A percentile compares a stretch with the other conserved stretches of the same genome.
Conservation (phyloP, 805 yeast genomes). For the Lipomyces spencermartinsiae region DNA sequence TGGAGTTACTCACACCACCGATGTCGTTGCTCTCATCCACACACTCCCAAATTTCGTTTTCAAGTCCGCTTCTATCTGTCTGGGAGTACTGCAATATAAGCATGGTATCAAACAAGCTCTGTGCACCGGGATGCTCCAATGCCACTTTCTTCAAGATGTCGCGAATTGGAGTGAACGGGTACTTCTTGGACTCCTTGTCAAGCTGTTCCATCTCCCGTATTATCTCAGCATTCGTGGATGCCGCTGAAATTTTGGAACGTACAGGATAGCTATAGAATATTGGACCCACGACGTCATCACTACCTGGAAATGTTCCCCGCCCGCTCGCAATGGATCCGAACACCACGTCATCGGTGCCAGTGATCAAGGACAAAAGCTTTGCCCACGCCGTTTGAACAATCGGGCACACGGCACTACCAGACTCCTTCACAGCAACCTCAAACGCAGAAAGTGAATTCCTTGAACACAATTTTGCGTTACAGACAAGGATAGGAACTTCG, state of each 20-base stretch:
- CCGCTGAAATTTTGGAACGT: conserved; percentile 10
- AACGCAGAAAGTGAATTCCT: background rate
- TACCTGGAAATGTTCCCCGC: conserved; percentile 27
- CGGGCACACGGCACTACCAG: conserved; percentile 11
- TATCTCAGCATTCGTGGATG: conserved; percentile 7
- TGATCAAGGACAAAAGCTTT: conserved; percentile 17
- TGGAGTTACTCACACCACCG: conserved; percentile 13
- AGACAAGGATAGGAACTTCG: background rate
- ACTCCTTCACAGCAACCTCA: background rate
- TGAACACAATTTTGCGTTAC: background rate
- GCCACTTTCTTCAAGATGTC: conserved; percentile 11
- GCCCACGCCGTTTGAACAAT: conserved; percentile 39
- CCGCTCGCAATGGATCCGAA: conserved; percentile 40
- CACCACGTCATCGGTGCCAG: conserved; percentile 34
- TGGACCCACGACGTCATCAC: conserved; percentile 32
- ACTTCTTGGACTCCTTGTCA: background rate
- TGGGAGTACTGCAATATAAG: conserved; percentile 24
- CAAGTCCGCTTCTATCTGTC: conserved; percentile 3
- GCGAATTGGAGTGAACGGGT: conserved; percentile 32
- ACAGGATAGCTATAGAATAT: conserved; percentile 32
- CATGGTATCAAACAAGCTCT: conserved; percentile 29
- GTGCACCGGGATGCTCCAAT: background rate
- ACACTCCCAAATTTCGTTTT: conserved; percentile 23
- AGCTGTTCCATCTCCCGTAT: conserved; percentile 11
- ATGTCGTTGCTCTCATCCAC: conserved; percentile 23